A percentile compares a stretch with the other conserved stretches of the same genome.
phyloP scores from a whole-genome alignment of 2,329 filamentous ascomycete genomes.

The Colletotrichum karsti region DNA sequence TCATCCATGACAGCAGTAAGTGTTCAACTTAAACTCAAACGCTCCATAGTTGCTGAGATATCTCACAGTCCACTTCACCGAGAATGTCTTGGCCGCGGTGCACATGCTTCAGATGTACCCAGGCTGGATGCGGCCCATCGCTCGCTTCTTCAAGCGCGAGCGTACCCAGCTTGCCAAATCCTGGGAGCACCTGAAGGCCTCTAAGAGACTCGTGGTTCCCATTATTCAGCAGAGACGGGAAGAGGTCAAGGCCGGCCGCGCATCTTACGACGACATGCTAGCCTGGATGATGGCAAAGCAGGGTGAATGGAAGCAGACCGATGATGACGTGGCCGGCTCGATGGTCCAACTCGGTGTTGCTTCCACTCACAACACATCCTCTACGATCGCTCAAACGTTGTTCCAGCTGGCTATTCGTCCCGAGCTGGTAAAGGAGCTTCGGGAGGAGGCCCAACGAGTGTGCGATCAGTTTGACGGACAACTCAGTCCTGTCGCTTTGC shows the following conservation, averaged over 20 bases:
- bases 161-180: not conserved
- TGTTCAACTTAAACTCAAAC: slow-evolving; percentile 44
- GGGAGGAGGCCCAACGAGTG: slow-evolving; percentile 53
- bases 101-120: slow-evolving; percentile 10
- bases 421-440: slow-evolving; percentile 56
- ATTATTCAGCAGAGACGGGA: not conserved
- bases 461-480: slow-evolving; percentile 40
- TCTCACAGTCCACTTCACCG: slow-evolving; percentile 1
- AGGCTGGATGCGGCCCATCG: slow-evolving; percentile 2
- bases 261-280: not conserved
- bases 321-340: slow-evolving; percentile 44
- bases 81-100: not conserved
- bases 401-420: slow-evolving; percentile 58
- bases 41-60: slow-evolving; percentile 21
- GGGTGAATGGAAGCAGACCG: slow-evolving; percentile 37
- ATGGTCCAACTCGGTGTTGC: slow-evolving; percentile 52
- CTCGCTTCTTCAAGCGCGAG: not conserved
- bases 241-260: not conserved
- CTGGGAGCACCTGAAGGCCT: not conserved
- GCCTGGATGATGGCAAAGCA: slow-evolving; percentile 48
- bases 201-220: not conserved
- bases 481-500: slow-evolving; percentile 39
- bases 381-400: slow-evolving; percentile 46
- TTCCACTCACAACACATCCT: slow-evolving; percentile 56
- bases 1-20: slow-evolving; percentile 50